Percentiles rank a stretch among this genome's conserved stretches.
These are phyloP conservation scores for Malassezia brasiliensis DNA, from an alignment of 1,284 basidiomycete genomes.

Conservation along the genomic window DNA sequence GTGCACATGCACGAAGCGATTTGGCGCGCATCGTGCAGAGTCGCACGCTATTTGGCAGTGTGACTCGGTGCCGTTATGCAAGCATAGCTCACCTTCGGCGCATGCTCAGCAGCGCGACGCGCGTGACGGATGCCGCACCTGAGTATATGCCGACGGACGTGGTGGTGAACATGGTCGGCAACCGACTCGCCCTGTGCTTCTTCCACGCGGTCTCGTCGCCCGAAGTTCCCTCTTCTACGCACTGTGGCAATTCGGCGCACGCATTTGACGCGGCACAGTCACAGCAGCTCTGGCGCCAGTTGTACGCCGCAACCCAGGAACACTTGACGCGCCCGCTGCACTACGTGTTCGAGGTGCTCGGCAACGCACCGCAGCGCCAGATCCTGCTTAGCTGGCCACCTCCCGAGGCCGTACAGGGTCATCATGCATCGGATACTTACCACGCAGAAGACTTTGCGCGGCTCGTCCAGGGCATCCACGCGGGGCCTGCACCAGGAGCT, in stretches of 20 bases:
- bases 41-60: conserved; percentile 76
- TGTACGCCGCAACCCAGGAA: not conserved
- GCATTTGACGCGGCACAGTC: not conserved
- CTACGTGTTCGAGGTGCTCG: conserved; percentile 72
- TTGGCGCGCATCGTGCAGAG: conserved; percentile 67
- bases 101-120: conserved; percentile 10
- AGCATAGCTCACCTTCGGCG: conserved; percentile 51
- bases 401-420: conserved; percentile 25
- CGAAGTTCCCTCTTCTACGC: too few species aligned
- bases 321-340: not conserved
- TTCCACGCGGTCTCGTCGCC: conserved; percentile 68
- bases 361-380: conserved; percentile 53
- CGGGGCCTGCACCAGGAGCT: conserved; percentile 47
- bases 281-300: not conserved
- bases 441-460: conserved; percentile 70
- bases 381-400: conserved; percentile 80
- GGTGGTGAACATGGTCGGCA: conserved; percentile 86
- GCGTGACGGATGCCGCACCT: conserved; percentile 55
- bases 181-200: conserved; percentile 84
- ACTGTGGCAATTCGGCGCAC: conserved; percentile 62
- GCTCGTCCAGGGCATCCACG: conserved; percentile 65
- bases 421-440: conserved; percentile 54
- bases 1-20: conserved; percentile 53
- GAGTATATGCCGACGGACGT: conserved; percentile 75
- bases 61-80: conserved; percentile 63